phyloP scores from a whole-genome alignment of 192 early-diverging fungal genomes.

The Coemansia sp. region DNA sequence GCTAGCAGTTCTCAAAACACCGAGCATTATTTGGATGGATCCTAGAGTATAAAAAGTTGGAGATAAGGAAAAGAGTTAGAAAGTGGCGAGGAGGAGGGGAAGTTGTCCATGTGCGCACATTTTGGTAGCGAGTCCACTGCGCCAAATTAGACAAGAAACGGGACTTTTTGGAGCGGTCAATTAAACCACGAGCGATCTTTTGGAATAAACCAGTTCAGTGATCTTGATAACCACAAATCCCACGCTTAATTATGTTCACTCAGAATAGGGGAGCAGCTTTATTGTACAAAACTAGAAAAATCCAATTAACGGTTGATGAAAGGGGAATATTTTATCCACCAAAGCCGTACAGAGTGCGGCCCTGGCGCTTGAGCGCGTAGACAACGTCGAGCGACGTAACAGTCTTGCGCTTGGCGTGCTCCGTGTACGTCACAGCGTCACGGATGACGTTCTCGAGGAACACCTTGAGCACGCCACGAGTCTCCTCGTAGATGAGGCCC shows the following conservation, averaged over 20 bases:
- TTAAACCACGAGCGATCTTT: no score
- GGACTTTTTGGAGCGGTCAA: no score
- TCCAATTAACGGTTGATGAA: neutral
- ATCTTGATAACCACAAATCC: no score
- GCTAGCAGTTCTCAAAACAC: neutral
- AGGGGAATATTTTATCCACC: constrained; percentile 60
- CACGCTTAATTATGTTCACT: neutral
- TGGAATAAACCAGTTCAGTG: no score
- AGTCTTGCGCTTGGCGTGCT: constrained; percentile 89
- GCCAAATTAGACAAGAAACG: constrained; percentile 1
- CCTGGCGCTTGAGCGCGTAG: constrained; percentile 97
- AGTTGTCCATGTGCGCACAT: no score
- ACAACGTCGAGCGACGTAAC: constrained; percentile 99
- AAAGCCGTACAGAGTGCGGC: constrained; percentile 90
- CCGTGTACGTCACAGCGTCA: constrained; percentile 98
- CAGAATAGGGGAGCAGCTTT: constrained; percentile 6
- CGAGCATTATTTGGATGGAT: constrained; percentile 1
- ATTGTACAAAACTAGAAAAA: constrained; percentile 15
- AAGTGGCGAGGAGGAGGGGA: constrained; percentile 2
- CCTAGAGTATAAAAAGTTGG: neutral
- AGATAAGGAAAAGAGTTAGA: constrained; percentile 5
- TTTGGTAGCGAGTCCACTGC: constrained; percentile 1
- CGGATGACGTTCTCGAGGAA: constrained; percentile 99
- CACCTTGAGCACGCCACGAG: constrained; percentile 94
- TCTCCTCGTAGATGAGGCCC: constrained; percentile 99